Base-by-base conservation (phyloP, 495 filamentous ascomycete species). In the Pyrenula massariospora region DNA sequence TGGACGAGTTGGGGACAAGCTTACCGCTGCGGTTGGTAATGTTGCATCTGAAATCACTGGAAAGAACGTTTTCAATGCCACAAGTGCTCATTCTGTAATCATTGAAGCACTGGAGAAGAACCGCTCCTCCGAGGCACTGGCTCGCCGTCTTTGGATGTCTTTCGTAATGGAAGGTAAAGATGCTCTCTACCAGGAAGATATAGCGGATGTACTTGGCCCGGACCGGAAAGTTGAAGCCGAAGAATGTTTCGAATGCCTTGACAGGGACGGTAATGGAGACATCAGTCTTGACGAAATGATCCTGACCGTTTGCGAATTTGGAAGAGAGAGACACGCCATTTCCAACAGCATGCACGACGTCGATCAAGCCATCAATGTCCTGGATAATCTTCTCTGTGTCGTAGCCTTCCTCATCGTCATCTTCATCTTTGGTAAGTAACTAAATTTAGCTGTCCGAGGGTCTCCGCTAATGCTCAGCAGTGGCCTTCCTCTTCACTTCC, bases 271-370 rank as follows among this genome's bases (percentile, higher is more conserved):
- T 22, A 98, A 98, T 63, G 93, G 93, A 24, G 92, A 97, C 64
- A 87, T 98, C 67, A 87, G 82, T 69, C 74, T 97, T 55, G 91
- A 97, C 47, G 93, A 98, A 73, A 96, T 96, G 87, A 81, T 96
- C 56, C 74, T 95, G 67, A 88, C 88, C 54, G 80, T 95, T 25
- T 81, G 85, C 20, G 88, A 95, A 55, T 83, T 90, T 54, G 86
- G 85, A 24, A 88, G 86, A 52, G 86, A 89, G 64, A 77, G 91
- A 55, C 89, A 91, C 69, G 81, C 89, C 15, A 88, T 98, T 63
- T 82, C 84, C 25, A 85, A 82, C 66, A 93, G 89, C 73, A 90
- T 98, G 89, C 87, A 94, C 72, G 93, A 98, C 68, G 91, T 98
- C 54, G 89, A 95, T 69, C 89, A 96, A 66, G 93, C 93, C 8